Conservation (phyloP, 805 yeast species). For the Ogataea sp. region DNA sequence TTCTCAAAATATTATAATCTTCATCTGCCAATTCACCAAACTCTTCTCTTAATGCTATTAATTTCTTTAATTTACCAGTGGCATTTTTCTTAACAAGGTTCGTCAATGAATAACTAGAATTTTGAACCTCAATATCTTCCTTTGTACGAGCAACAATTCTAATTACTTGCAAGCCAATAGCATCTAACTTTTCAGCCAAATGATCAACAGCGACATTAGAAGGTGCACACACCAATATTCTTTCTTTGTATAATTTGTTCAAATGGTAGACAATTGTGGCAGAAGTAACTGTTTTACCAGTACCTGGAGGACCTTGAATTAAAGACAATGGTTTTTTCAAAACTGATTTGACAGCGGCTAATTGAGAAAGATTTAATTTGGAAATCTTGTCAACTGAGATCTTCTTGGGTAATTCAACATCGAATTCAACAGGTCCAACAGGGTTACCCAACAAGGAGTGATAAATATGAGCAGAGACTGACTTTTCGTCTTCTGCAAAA, state of each 20-base stretch:
- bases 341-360: constrained; percentile 64
- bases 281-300: constrained; percentile 92
- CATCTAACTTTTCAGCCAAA: constrained; percentile 62
- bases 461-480: constrained; percentile 68
- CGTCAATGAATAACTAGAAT: constrained; percentile 50
- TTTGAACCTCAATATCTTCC: constrained; percentile 70
- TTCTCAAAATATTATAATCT: constrained; percentile 41
- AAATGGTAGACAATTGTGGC: constrained; percentile 81
- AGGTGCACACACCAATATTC: constrained; percentile 86
- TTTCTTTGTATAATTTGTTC: constrained; percentile 49
- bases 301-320: constrained; percentile 95
- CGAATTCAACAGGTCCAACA: constrained; percentile 53
- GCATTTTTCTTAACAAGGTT: constrained; percentile 39
- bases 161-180: constrained; percentile 70
- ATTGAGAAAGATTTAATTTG: constrained; percentile 69
- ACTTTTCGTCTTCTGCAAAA: constrained; percentile 63
- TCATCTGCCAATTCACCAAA: constrained; percentile 56
- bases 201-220: constrained; percentile 95
- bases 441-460: constrained; percentile 78
- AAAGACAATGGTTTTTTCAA: constrained; percentile 66
- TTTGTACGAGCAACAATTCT: constrained; percentile 69
- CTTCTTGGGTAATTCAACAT: constrained; percentile 49
- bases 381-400: constrained; percentile 63
- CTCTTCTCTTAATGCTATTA: constrained; percentile 50
- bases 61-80: constrained; percentile 48